Conservation (phyloP, 2,329 filamentous ascomycete genomes). For the Pseudocercospora eumusae region DNA sequence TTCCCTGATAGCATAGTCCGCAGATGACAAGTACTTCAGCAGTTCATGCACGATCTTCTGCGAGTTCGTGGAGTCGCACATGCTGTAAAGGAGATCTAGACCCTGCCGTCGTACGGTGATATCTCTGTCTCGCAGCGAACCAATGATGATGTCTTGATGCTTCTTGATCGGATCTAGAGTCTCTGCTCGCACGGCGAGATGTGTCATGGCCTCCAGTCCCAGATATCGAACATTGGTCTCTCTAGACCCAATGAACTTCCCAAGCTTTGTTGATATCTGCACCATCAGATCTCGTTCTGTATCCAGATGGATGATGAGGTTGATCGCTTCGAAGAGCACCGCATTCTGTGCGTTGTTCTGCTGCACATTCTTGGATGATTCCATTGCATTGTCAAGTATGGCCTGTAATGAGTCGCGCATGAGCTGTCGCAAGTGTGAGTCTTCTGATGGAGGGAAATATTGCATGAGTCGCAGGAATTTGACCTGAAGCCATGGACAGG, state of each 20-base stretch:
- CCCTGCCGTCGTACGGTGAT: slow-evolving; percentile 97
- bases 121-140: slow-evolving; percentile 89
- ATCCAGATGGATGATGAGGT: slow-evolving; percentile 95
- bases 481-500: slow-evolving; percentile 96
- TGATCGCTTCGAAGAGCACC: slow-evolving; percentile 96
- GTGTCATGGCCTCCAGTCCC: slow-evolving; percentile 95
- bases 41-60: slow-evolving; percentile 91
- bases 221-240: slow-evolving; percentile 98
- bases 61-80: slow-evolving; percentile 96
- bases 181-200: slow-evolving; percentile 89
- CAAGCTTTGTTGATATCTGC: slow-evolving; percentile 86
- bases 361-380: slow-evolving; percentile 96
- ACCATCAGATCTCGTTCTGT: slow-evolving; percentile 94
- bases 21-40: slow-evolving; percentile 89
- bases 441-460: slow-evolving; percentile 95
- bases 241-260: slow-evolving; percentile 93
- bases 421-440: slow-evolving; percentile 86
- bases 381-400: slow-evolving; percentile 87
- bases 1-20: slow-evolving; percentile 95
- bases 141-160: slow-evolving; percentile 93
- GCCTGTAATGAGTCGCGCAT: slow-evolving; percentile 89
- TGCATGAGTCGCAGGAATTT: slow-evolving; percentile 89
- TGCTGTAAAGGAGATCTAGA: slow-evolving; percentile 95
- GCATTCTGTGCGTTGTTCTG: slow-evolving; percentile 99
- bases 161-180: slow-evolving; percentile 97